Base-by-base conservation (phyloP, 2,329 filamentous ascomycete genomes). In the Shiraia bambusicola region DNA sequence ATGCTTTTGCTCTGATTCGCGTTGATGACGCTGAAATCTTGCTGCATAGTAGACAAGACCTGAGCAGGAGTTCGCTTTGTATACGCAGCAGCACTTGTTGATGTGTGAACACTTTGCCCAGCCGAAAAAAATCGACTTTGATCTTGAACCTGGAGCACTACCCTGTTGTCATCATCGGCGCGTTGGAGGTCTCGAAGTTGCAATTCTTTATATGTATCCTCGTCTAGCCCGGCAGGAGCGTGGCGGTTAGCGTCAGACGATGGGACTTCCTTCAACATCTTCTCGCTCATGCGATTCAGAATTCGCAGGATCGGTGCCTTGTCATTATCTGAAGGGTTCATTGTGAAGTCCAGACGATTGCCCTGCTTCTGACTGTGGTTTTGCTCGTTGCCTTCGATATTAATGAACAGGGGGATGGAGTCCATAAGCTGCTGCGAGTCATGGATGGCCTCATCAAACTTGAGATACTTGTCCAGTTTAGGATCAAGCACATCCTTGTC, bases 331-430 rank as follows among this genome's bases (percentile, higher is more conserved):
- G 77, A 77, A 2, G 90, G 89, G 25, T 88, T 81, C 89, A 97
- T 96, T 52, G 94, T 93, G 26, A 87, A 73, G 63, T 97, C 90
- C 40, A 92, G 89, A 37, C 86, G 79, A 66, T 98, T 97, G 35
- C 93, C 93, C 58, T 79, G 84, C 59, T 85, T 81, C 38, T 91
- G 88, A 55, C 90, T 94, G 67, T 95, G 84, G 59, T 98, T 92
- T 66, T 93, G 88, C 70, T 97, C 93, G 61, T 98, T 98, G 22
- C 86, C 93, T 63, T 92, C 88, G 17, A 98, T 71, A 65, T 98
- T 87, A 55, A 98, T 91, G 51, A 94, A 91, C 57, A 91, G 84
- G 1, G 93, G 91, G 14, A 98, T 82, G 41, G 85, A 80, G 25
- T 83, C 73, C 51, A 80, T 56, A 12, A 69, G 60, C 4, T 72